Percentiles rank a stretch among this genome's conserved stretches.
phyloP scores from a whole-genome alignment of 2,329 filamentous ascomycete species.

The Dactylonectria estremocensis region DNA sequence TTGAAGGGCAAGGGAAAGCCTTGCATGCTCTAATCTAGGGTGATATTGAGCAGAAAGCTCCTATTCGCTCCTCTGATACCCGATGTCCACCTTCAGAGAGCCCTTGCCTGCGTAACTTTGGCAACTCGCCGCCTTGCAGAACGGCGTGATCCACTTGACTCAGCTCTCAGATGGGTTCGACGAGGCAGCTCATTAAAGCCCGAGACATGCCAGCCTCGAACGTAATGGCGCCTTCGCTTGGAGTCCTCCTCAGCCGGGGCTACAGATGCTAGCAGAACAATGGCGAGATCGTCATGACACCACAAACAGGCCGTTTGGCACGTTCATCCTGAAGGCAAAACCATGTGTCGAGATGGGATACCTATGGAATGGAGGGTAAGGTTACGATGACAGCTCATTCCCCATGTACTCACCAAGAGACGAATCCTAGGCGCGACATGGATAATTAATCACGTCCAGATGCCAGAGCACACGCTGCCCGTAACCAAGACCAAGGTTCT shows the following conservation, averaged over 20 bases:
- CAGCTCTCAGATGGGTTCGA: slow-evolving; percentile 9
- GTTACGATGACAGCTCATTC: neutral
- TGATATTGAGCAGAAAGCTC: neutral
- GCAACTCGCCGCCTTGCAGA: slow-evolving; percentile 44
- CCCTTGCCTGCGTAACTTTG: slow-evolving; percentile 42
- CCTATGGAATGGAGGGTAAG: neutral
- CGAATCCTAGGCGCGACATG: slow-evolving; percentile 10
- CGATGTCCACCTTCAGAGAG: neutral
- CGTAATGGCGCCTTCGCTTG: slow-evolving; percentile 4
- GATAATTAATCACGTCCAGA: neutral
- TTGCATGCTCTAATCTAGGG: slow-evolving; percentile 3
- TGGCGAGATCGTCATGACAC: slow-evolving; percentile 9
- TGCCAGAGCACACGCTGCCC: neutral
- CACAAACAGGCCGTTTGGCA: neutral
- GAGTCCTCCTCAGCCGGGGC: slow-evolving; percentile 3
- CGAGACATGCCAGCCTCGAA: slow-evolving; percentile 40
- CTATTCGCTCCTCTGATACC: neutral
- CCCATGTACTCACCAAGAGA: neutral
- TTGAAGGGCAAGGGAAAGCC: slow-evolving; percentile 4
- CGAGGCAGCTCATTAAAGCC: slow-evolving; percentile 24
- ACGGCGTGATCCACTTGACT: slow-evolving; percentile 35
- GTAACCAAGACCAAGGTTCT: neutral
- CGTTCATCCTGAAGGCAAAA: neutral
- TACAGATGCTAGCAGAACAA: slow-evolving; percentile 14
- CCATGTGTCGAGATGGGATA: neutral